Evolutionary conservation across 371 early-diverging fungal species (phyloP).

Genomic region (Apophysomyces elegans): DNA sequence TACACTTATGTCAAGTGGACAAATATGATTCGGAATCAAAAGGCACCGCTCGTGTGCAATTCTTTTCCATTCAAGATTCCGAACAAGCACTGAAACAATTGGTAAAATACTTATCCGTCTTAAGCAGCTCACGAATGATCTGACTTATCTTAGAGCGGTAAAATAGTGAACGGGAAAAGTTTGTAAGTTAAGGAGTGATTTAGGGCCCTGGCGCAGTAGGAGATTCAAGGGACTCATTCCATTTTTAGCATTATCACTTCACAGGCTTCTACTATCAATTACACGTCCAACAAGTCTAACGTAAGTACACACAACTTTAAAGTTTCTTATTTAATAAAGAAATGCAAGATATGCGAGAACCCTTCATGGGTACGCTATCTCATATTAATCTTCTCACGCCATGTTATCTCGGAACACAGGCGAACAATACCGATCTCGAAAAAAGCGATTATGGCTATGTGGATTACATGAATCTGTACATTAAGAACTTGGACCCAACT

Average conservation of each 20-base stretch:
- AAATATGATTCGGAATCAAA: slow-evolving; percentile 28
- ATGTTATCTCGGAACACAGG: slow-evolving; percentile 10
- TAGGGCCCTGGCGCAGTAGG: slow-evolving; percentile 2
- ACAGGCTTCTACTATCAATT: not conserved
- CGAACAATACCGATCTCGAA: slow-evolving; percentile 14
- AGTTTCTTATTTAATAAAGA: slow-evolving; percentile 15
- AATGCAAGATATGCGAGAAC: slow-evolving; percentile 5
- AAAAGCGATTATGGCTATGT: slow-evolving; percentile 22
- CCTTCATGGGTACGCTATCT: slow-evolving; percentile 10
- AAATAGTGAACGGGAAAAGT: slow-evolving; percentile 30
- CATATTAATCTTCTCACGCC: slow-evolving; percentile 14
- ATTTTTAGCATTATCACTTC: slow-evolving; percentile 4
- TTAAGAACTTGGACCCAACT: slow-evolving; percentile 55
- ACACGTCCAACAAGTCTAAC: not conserved
- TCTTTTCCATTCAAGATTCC: slow-evolving; percentile 37
- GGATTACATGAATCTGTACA: slow-evolving; percentile 50
- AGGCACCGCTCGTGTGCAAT: slow-evolving; percentile 42
- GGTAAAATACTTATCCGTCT: slow-evolving; percentile 23
- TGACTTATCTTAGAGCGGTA: slow-evolving; percentile 30
- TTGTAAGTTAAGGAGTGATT: slow-evolving; percentile 36
- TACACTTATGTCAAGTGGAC: slow-evolving; percentile 35
- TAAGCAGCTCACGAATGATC: not conserved
- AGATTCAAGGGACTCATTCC: slow-evolving; percentile 15
- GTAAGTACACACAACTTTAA: slow-evolving; percentile 4
- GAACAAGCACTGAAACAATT: slow-evolving; percentile 32